phyloP scores from a whole-genome alignment of 140 eudicot species.

The Senecio squalidus region DNA sequence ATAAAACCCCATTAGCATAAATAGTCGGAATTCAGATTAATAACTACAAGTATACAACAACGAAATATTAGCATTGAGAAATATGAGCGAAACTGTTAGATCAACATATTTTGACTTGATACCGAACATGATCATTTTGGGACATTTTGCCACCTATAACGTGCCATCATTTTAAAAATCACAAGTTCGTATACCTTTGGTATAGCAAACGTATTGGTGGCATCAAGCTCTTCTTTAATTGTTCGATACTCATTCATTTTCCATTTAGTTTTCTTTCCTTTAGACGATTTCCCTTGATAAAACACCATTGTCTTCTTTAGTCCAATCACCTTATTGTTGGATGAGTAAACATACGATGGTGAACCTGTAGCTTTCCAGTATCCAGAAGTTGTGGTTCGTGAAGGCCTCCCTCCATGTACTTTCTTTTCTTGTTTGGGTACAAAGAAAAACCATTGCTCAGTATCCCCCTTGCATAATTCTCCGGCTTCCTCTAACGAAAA shows the following conservation, averaged over 20 bases:
- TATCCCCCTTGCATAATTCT: constrained; percentile 49
- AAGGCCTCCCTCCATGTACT: constrained; percentile 67
- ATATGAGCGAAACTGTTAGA: not conserved
- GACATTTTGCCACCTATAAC: not conserved
- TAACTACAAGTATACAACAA: not conserved
- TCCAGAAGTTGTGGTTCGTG: constrained; percentile 59
- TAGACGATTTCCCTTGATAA: constrained; percentile 66
- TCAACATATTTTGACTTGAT: too few species aligned
- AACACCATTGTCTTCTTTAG: constrained; percentile 73
- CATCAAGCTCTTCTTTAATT: constrained; percentile 29
- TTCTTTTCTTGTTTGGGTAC: constrained; percentile 62
- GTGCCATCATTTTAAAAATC: not conserved
- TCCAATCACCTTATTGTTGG: constrained; percentile 45
- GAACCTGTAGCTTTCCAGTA: constrained; percentile 89
- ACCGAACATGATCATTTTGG: not conserved
- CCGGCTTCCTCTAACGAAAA: constrained; percentile 41
- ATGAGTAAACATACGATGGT: constrained; percentile 57
- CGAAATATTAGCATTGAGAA: not conserved
- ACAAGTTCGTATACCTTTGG: constrained; percentile 34
- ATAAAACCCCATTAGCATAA: constrained; percentile 8
- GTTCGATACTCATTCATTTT: constrained; percentile 73
- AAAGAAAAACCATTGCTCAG: constrained; percentile 80
- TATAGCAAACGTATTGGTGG: constrained; percentile 20
- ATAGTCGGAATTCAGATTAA: not conserved
- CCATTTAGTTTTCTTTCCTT: constrained; percentile 63